A percentile compares a stretch with the other conserved stretches of the same genome.
These are phyloP conservation scores for Vitis hybrid DNA, from an alignment of 177 flowering plant genomes.

Conservation along the genomic window DNA sequence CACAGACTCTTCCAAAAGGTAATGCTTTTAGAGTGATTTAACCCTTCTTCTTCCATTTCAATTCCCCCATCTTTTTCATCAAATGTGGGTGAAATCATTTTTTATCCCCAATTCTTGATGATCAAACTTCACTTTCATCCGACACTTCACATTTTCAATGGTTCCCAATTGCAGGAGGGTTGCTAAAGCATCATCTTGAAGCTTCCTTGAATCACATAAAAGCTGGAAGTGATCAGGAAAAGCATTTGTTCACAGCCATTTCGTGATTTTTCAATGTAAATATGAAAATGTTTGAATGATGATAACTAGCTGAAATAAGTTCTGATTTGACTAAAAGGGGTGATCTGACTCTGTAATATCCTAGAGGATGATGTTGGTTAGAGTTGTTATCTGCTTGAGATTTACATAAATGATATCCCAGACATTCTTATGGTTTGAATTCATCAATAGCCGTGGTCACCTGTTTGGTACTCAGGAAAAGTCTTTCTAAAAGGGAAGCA, in stretches of 20 bases:
- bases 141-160: neutral
- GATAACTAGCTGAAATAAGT: slow-evolving; percentile 10
- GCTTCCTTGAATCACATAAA: slow-evolving; percentile 2
- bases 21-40: too few species aligned
- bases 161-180: slow-evolving; percentile 21
- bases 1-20: slow-evolving; percentile 46
- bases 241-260: slow-evolving; percentile 6
- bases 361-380: slow-evolving; percentile 1
- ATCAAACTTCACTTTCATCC: too few species aligned
- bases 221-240: slow-evolving; percentile 6
- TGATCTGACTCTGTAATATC: slow-evolving; percentile 16
- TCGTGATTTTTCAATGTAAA: slow-evolving; percentile 31
- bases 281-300: slow-evolving; percentile 13
- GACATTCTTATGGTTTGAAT: slow-evolving; percentile 5
- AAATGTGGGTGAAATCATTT: too few species aligned
- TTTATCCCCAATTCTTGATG: too few species aligned
- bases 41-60: too few species aligned
- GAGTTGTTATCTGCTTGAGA: slow-evolving; percentile 12
- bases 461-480: too few species aligned
- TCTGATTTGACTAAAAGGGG: slow-evolving; percentile 7
- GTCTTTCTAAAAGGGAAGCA: too few species aligned
- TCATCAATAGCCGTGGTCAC: neutral
- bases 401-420: slow-evolving; percentile 3
- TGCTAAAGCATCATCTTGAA: slow-evolving; percentile 27
- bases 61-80: too few species aligned